Base-by-base conservation (phyloP, 2,329 filamentous ascomycete species). In the Phoma herbarum region DNA sequence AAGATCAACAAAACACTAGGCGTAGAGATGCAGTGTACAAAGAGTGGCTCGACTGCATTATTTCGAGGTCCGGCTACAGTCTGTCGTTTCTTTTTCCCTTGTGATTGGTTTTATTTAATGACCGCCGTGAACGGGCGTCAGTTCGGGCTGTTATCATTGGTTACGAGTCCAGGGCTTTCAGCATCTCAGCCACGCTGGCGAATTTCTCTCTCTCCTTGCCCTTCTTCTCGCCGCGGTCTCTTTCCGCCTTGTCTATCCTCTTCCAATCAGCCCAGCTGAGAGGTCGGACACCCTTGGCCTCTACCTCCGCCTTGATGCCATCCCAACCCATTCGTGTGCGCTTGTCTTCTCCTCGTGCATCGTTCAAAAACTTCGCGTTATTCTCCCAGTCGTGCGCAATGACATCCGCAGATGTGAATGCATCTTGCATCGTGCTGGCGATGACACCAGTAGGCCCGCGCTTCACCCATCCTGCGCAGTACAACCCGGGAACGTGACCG, bases 391-490 rank as follows among this genome's bases (percentile, higher is more conserved):
- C 95, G n/a, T 85, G 80, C 0, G 86, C 86, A 62, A 99, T 90
- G 2, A 90, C 87, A 73, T 97, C 93, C 1, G 88, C 95, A 0
- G 93, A 97, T 9, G 86, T 85, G 70, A 98, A 99, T 0, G 95
- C 94, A 75, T 99, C 95, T 59, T 90, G 87, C 92, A 99, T 96
- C 0, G 95, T 99, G 28, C 90, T 93, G 1, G 94, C 94, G 75
- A 99, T 99, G 3, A 98, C 93, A 2, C 95, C 95, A 0, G 93
- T 97, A 0, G 95, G 94, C 0, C 95, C 95, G 33, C 90, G 86
- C 80, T 98, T 98, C 10, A 97, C 93, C 95, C 95, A 99, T 0
- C 95, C 95, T 16, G 94, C 91, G 65, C 93, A 96, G 78, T 99
- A 99, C 26, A 97, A 77, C 0, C 94, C 92, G 0, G 89, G 86